Percentiles rank a stretch among this genome's conserved stretches.
phyloP scores from a whole-genome alignment of 108 stramenopile species.

The Fragilariopsis cylindrus region DNA sequence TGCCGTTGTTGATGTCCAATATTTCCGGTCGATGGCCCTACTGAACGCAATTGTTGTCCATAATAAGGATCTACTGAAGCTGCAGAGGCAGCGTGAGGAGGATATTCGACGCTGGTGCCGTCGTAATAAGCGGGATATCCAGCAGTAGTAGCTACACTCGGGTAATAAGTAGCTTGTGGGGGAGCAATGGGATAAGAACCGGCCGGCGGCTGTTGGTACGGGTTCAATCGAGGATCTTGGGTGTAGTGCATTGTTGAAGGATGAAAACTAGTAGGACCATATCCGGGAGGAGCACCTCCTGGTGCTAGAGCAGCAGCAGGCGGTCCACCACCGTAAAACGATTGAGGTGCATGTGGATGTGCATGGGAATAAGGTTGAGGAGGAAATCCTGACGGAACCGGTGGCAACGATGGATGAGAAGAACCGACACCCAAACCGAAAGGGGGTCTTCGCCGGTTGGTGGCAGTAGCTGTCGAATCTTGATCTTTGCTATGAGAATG shows the following conservation, averaged over 20 bases:
- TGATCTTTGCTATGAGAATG: background rate
- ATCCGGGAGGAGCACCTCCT: background rate
- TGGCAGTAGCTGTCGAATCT: background rate
- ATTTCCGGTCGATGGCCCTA: background rate
- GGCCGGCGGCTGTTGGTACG: background rate
- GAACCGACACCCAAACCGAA: no score
- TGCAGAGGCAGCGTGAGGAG: background rate
- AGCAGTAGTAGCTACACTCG: background rate
- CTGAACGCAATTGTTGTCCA: background rate
- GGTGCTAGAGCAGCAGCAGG: slow-evolving; percentile 1
- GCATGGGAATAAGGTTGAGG: slow-evolving; percentile 1
- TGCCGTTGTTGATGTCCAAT: background rate
- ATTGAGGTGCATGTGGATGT: background rate
- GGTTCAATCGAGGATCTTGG: slow-evolving; percentile 13
- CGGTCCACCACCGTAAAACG: slow-evolving; percentile 14
- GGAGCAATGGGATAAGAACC: slow-evolving; percentile 1
- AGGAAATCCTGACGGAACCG: background rate
- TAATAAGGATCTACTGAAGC: background rate
- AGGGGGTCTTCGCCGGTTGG: background rate
- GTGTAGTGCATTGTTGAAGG: slow-evolving; percentile 10
- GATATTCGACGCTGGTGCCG: background rate
- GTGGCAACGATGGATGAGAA: background rate
- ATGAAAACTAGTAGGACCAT: background rate
- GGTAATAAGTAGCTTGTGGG: slow-evolving; percentile 10
- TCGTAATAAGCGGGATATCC: slow-evolving; percentile 12